Conservation (phyloP, 1,284 basidiomycete genomes). For the Sporisorium iseilematis-ciliati region DNA sequence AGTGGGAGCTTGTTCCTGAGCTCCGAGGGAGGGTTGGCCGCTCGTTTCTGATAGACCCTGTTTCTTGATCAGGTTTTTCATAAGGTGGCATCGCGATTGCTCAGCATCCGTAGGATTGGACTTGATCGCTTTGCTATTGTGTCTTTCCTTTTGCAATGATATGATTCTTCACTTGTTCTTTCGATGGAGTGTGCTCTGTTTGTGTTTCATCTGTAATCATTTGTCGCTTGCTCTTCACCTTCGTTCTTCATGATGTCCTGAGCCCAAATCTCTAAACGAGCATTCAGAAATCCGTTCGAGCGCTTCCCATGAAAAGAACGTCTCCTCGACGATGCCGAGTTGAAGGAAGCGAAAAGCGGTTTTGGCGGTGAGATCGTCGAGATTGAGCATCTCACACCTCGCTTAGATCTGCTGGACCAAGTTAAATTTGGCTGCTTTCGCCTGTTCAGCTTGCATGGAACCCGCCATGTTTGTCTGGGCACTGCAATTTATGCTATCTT, state of each 20-base stretch:
- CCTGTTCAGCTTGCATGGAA: no score
- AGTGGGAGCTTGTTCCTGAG: slow-evolving; percentile 65
- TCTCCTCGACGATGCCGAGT: not conserved
- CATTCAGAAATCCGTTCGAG: no score
- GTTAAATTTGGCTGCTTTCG: no score
- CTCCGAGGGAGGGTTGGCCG: slow-evolving; percentile 66
- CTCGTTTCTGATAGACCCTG: slow-evolving; percentile 64
- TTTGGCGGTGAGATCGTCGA: not conserved
- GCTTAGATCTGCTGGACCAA: not conserved
- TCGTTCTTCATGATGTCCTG: not conserved
- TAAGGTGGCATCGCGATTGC: slow-evolving; percentile 5
- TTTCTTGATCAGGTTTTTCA: slow-evolving; percentile 18
- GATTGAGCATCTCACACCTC: slow-evolving; percentile 5
- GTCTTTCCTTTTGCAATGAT: slow-evolving; percentile 14
- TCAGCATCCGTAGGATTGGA: slow-evolving; percentile 21
- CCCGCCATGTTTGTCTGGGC: no score
- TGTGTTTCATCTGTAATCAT: not conserved
- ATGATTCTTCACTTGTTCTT: slow-evolving; percentile 8
- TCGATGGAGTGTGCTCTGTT: not conserved
- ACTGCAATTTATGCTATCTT: no score
- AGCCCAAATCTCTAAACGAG: no score
- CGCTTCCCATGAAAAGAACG: not conserved
- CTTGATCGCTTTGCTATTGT: not conserved
- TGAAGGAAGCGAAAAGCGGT: not conserved
- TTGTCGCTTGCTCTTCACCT: no score